Evolutionary conservation across 768 basidiomycete species (phyloP).

Genomic region (Tricholomella constricta): DNA sequence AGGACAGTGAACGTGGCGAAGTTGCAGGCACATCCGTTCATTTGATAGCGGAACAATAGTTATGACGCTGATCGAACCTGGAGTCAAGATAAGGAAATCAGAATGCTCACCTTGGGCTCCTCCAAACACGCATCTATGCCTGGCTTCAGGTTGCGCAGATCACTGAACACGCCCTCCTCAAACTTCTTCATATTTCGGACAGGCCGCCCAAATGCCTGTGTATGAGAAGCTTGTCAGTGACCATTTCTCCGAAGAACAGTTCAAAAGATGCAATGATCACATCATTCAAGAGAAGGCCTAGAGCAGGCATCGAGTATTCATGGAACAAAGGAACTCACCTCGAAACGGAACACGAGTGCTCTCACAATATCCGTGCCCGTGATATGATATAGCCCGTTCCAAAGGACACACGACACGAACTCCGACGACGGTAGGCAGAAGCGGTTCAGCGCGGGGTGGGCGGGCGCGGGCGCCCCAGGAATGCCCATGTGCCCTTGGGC

Average conservation of each 20-base stretch:
- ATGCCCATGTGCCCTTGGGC: constrained; percentile 26
- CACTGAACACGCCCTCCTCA: constrained; percentile 94
- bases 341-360: constrained; percentile 91
- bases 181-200: constrained; percentile 96
- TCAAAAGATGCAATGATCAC: not conserved
- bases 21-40: not conserved
- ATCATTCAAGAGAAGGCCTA: constrained; percentile 2
- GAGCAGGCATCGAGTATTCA: not conserved
- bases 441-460: constrained; percentile 80
- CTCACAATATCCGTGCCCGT: constrained; percentile 97
- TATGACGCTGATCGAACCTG: not conserved
- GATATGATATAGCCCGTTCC: constrained; percentile 91
- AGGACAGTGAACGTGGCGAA: not conserved
- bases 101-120: constrained; percentile 82
- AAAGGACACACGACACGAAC: constrained; percentile 88
- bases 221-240: constrained; percentile 6
- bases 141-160: constrained; percentile 91
- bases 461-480: constrained; percentile 48
- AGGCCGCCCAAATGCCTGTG: constrained; percentile 80
- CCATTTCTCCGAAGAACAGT: not conserved
- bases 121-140: constrained; percentile 91
- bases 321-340: constrained; percentile 45
- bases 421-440: constrained; percentile 88
- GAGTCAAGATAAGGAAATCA: not conserved
- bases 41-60: not conserved